A percentile compares a stretch with the other conserved stretches of the same genome.
Conservation (phyloP, 768 basidiomycete genomes). For the Suillus luteus region DNA sequence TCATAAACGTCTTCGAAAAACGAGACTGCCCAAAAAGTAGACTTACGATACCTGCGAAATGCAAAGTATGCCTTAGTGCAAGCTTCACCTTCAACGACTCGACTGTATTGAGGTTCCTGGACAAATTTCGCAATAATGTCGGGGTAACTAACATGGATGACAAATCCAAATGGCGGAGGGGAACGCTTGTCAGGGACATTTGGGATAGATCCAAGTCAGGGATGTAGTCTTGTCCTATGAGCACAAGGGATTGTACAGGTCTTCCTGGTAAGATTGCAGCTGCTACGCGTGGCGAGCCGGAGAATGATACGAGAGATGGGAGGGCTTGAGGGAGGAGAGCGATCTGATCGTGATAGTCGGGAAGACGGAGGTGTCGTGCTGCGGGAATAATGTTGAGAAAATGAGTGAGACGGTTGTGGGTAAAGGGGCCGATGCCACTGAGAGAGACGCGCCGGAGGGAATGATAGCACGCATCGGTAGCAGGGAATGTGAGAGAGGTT, state of each 20-base stretch:
- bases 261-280: slow-evolving; percentile 62
- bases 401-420: slow-evolving; percentile 32
- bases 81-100: slow-evolving; percentile 56
- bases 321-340: slow-evolving; percentile 45
- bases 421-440: slow-evolving; percentile 45
- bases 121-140: slow-evolving; percentile 55
- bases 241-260: slow-evolving; percentile 55
- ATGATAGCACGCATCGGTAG: slow-evolving; percentile 42
- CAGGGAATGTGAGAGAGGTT: slow-evolving; percentile 41
- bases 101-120: slow-evolving; percentile 50
- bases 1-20: slow-evolving; percentile 6
- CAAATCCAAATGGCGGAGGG: slow-evolving; percentile 57
- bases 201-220: slow-evolving; percentile 51
- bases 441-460: slow-evolving; percentile 45
- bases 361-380: slow-evolving; percentile 48
- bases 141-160: slow-evolving; percentile 62
- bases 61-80: slow-evolving; percentile 65
- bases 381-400: slow-evolving; percentile 46
- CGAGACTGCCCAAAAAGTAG: slow-evolving; percentile 9
- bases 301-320: slow-evolving; percentile 54
- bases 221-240: slow-evolving; percentile 59
- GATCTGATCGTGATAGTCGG: slow-evolving; percentile 47
- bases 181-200: slow-evolving; percentile 50
- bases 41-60: slow-evolving; percentile 69
- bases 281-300: slow-evolving; percentile 60